Evolutionary conservation across 305 asterid genomes (phyloP).

Genomic region (Fraxinus latifolia): DNA sequence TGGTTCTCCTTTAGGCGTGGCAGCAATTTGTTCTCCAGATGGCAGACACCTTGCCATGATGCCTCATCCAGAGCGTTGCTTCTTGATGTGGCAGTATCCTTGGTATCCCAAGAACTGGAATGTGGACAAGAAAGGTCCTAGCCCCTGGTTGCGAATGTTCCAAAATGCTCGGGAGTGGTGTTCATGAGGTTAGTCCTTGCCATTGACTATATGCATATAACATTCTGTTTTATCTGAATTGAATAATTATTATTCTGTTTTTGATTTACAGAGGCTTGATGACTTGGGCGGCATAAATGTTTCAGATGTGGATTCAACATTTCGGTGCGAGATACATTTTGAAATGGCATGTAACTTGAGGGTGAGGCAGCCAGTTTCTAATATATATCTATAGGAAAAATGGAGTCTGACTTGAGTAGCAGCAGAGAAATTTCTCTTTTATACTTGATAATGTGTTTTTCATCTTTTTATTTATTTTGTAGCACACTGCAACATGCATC

Average conservation of each 20-base stretch:
- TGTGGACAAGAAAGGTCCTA: slow-evolving; percentile 72
- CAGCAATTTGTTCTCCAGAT: slow-evolving; percentile 84
- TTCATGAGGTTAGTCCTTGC: slow-evolving; percentile 49
- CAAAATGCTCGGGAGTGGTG: slow-evolving; percentile 97
- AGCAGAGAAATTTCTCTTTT: background rate
- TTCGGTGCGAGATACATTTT: background rate
- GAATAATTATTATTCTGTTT: background rate
- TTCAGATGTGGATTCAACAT: background rate
- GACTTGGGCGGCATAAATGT: background rate
- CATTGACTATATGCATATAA: background rate
- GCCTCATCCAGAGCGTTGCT: slow-evolving; percentile 94
- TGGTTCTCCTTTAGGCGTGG: slow-evolving; percentile 89
- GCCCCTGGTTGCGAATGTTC: slow-evolving; percentile 93
- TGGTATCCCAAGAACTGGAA: slow-evolving; percentile 87
- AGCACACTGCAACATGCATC: background rate
- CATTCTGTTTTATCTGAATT: background rate
- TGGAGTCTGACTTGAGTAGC: background rate
- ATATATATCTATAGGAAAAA: background rate
- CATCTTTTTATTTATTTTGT: background rate
- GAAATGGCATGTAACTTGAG: background rate
- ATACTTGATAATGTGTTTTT: background rate
- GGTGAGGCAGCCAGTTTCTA: background rate
- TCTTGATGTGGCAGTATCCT: slow-evolving; percentile 95
- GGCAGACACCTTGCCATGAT: slow-evolving; percentile 95
- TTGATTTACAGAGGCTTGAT: background rate